Conservation (phyloP, 1,139 yeast species). For the Yamadazyma triangularis region DNA sequence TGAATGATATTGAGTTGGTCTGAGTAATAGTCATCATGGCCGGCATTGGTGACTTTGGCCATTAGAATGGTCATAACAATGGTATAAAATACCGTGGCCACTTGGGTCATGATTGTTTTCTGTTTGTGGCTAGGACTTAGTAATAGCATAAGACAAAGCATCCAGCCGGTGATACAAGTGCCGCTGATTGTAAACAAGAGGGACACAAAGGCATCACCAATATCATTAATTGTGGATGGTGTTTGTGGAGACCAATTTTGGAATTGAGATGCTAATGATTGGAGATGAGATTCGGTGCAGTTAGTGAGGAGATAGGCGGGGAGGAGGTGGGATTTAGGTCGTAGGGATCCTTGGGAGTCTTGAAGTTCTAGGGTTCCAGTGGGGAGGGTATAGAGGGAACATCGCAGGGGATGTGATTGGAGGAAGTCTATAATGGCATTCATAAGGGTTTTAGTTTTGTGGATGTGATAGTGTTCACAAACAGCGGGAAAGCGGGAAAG, state of each 20-base stretch:
- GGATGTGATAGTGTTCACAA: no score
- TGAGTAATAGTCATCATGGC: conserved; percentile 29
- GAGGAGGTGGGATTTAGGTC: conserved; percentile 9
- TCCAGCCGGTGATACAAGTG: conserved; percentile 48
- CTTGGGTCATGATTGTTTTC: conserved; percentile 43
- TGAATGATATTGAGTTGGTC: conserved; percentile 36
- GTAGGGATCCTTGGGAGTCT: no score
- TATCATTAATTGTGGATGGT: conserved; percentile 21
- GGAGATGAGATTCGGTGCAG: conserved; percentile 29
- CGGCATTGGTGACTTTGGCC: conserved; percentile 28
- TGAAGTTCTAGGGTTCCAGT: conserved; percentile 24
- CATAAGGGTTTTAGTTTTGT: no score
- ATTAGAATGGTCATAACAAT: conserved; percentile 40
- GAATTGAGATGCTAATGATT: no score
- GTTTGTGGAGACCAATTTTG: no score
- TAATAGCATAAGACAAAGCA: conserved; percentile 43
- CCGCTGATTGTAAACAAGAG: conserved; percentile 38
- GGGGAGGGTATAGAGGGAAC: conserved; percentile 36
- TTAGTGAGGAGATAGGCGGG: conserved; percentile 44
- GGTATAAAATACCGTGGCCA: conserved; percentile 44
- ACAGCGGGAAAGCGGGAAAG: no score
- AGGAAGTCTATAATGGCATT: no score
- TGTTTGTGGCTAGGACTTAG: conserved; percentile 43
- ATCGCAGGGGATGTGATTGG: no score
- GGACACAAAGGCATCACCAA: conserved; percentile 44